Conservation (phyloP, 352 stramenopile species). For the Phytophthora tubulina region DNA sequence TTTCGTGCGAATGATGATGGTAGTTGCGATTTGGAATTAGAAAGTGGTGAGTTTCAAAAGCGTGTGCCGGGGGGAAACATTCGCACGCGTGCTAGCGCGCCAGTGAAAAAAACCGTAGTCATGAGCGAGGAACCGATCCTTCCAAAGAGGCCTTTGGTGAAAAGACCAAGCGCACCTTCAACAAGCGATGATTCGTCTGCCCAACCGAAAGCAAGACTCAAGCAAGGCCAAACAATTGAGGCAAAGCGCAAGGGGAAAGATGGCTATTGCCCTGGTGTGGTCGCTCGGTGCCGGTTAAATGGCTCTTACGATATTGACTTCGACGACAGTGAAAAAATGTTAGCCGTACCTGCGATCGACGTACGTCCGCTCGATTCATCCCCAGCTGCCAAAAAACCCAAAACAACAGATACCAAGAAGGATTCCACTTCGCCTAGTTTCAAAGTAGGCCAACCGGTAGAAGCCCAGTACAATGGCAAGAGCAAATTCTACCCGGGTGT, state of each 20-base stretch:
- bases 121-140: conserved; percentile 57
- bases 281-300: conserved; percentile 59
- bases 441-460: conserved; percentile 56
- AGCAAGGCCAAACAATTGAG: conserved; percentile 54
- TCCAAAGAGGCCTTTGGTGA: conserved; percentile 49
- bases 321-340: conserved; percentile 68
- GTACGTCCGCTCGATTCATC: conserved; percentile 4
- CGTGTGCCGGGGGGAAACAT: conserved; percentile 49
- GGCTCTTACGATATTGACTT: conserved; percentile 85
- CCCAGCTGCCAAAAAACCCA: conserved; percentile 3
- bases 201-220: conserved; percentile 40
- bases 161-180: conserved; percentile 39
- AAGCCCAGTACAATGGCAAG: conserved; percentile 72
- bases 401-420: background rate
- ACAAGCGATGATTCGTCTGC: conserved; percentile 54
- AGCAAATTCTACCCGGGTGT: conserved; percentile 77
- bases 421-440: conserved; percentile 22
- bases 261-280: conserved; percentile 63
- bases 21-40: conserved; percentile 74
- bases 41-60: conserved; percentile 69
- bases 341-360: conserved; percentile 25
- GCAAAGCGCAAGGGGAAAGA: conserved; percentile 63
- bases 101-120: conserved; percentile 48
- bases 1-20: conserved; percentile 57
- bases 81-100: conserved; percentile 32